phyloP scores from a whole-genome alignment of 352 stramenopile genomes.

The Phytopythium kandeliae region DNA sequence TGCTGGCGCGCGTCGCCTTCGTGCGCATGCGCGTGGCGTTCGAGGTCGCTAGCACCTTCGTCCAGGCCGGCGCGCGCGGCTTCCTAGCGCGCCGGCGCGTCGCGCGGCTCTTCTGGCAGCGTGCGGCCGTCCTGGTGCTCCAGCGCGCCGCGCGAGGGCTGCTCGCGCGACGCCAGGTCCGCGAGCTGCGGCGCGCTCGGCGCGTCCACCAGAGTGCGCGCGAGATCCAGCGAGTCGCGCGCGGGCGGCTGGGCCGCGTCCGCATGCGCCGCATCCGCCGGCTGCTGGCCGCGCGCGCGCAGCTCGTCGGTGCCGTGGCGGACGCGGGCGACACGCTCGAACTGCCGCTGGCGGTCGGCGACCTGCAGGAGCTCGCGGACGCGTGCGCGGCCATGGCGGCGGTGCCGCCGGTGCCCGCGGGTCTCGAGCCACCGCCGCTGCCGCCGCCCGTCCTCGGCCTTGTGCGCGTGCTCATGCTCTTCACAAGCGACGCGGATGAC shows the following conservation, averaged over 20 bases:
- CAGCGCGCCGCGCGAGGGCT: slow-evolving; percentile 53
- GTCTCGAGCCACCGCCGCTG: too few relatives aligned
- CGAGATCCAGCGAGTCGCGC: slow-evolving; percentile 44
- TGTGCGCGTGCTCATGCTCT: slow-evolving; percentile 64
- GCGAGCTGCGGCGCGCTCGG: slow-evolving; percentile 13
- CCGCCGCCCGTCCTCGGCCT: slow-evolving; percentile 60
- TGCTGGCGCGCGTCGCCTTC: slow-evolving; percentile 55
- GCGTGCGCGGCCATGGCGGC: slow-evolving; percentile 48
- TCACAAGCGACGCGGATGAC: slow-evolving; percentile 45
- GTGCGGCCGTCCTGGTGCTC: slow-evolving; percentile 46
- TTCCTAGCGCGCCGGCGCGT: slow-evolving; percentile 62
- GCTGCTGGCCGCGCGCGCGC: slow-evolving; percentile 18
- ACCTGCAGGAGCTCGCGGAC: slow-evolving; percentile 52
- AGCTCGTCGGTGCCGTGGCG: neutral
- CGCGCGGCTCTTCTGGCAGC: slow-evolving; percentile 60
- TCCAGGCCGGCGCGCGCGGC: slow-evolving; percentile 60
- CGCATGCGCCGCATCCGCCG: slow-evolving; percentile 53
- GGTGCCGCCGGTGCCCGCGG: too few relatives aligned
- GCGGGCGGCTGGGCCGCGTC: slow-evolving; percentile 48
- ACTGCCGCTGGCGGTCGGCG: slow-evolving; percentile 12
- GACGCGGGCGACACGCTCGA: neutral
- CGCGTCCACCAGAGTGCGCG: slow-evolving; percentile 14
- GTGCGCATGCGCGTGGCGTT: slow-evolving; percentile 58
- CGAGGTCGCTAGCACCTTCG: slow-evolving; percentile 68
- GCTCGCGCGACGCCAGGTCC: slow-evolving; percentile 32